Conservation (phyloP, 1,284 basidiomycete species). For the Heliocybe sulcata region DNA sequence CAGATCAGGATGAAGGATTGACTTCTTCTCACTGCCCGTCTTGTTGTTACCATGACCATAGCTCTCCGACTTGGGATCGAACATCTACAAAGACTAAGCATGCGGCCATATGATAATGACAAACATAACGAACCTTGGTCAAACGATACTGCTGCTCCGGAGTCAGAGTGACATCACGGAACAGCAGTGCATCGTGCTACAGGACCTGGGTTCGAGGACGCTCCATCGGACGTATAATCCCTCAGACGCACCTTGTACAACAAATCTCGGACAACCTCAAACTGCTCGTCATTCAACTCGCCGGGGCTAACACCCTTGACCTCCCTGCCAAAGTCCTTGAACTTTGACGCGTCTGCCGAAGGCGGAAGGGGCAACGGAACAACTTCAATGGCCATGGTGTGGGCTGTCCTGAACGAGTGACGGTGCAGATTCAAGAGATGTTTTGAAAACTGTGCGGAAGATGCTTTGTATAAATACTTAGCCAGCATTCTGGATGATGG, state of each 20-base stretch:
- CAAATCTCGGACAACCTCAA: slow-evolving; percentile 41
- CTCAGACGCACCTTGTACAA: slow-evolving; percentile 40
- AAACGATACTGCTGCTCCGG: slow-evolving; percentile 81
- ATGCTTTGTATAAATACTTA: neutral
- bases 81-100: slow-evolving; percentile 35
- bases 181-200: slow-evolving; percentile 70
- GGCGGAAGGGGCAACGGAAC: slow-evolving; percentile 36
- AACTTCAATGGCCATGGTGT: slow-evolving; percentile 33
- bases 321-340: slow-evolving; percentile 42
- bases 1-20: slow-evolving; percentile 78
- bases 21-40: slow-evolving; percentile 62
- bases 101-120: neutral
- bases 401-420: neutral
- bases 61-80: slow-evolving; percentile 65
- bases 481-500: neutral
- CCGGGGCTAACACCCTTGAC: slow-evolving; percentile 46
- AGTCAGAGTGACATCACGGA: slow-evolving; percentile 59
- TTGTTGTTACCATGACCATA: slow-evolving; percentile 86
- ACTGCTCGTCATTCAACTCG: slow-evolving; percentile 32
- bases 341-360: slow-evolving; percentile 38
- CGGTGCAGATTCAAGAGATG: neutral
- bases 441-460: neutral
- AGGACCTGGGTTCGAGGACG: neutral
- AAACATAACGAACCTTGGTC: slow-evolving; percentile 52
- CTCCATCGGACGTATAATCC: neutral